These are phyloP conservation scores for Danielia reshetovae DNA, from an alignment of 805 yeast genomes.

Conservation along the genomic window DNA sequence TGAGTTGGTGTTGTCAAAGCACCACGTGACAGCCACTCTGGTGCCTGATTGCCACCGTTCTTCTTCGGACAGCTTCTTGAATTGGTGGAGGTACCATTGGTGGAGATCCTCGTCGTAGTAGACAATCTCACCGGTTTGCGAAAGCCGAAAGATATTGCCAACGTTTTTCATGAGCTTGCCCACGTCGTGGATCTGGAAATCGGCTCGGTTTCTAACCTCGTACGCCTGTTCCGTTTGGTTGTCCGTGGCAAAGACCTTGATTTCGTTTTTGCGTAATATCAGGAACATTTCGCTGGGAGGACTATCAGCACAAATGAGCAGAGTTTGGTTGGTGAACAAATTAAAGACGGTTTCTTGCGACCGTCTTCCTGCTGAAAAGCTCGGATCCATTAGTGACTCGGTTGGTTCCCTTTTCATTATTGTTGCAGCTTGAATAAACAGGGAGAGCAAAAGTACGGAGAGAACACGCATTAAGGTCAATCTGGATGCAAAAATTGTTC, in stretches of 20 bases:
- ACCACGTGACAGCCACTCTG: constrained; percentile 1
- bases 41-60: neutral
- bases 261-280: neutral
- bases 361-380: no score
- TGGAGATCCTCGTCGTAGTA: constrained; percentile 4
- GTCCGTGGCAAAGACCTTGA: neutral
- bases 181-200: constrained; percentile 2
- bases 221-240: neutral
- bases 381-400: no score
- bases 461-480: no score
- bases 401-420: no score
- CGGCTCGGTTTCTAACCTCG: constrained; percentile 1
- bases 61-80: constrained; percentile 1
- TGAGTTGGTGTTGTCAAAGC: constrained; percentile 5
- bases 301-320: neutral
- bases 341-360: no score
- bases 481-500: no score
- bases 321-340: no score
- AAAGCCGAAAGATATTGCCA: constrained; percentile 1
- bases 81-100: constrained; percentile 6
- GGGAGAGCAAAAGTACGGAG: no score
- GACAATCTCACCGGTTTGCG: neutral
- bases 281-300: neutral
- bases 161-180: constrained; percentile 1
- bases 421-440: no score